Evolutionary conservation across 1,284 basidiomycete genomes (phyloP).

Genomic region (Fomitopsis pinicola): DNA sequence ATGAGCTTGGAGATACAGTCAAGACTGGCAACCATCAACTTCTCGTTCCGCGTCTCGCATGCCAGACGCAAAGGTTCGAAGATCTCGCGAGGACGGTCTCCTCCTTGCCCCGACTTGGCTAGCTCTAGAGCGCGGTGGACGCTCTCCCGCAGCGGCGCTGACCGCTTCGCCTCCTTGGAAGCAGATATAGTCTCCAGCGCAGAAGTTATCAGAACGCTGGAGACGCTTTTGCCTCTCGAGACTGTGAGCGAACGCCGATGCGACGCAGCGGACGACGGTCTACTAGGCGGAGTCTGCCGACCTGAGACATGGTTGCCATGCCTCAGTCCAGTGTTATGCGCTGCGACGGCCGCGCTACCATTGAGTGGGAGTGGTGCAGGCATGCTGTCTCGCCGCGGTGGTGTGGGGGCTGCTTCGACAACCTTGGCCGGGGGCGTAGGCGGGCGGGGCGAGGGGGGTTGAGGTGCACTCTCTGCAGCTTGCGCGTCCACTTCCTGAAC

Average conservation of each 20-base stretch:
- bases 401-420: slow-evolving; percentile 11
- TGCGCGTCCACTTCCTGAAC: not conserved
- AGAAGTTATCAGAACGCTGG: slow-evolving; percentile 77
- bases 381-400: slow-evolving; percentile 20
- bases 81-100: slow-evolving; percentile 76
- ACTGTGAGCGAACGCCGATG: slow-evolving; percentile 67
- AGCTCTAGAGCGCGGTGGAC: slow-evolving; percentile 82
- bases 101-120: slow-evolving; percentile 67
- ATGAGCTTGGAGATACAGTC: slow-evolving; percentile 96
- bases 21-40: slow-evolving; percentile 90
- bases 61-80: slow-evolving; percentile 91
- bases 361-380: slow-evolving; percentile 13
- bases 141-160: slow-evolving; percentile 75
- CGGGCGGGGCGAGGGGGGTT: slow-evolving; percentile 10
- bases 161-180: slow-evolving; percentile 88
- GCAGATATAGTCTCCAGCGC: slow-evolving; percentile 85
- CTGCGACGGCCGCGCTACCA: slow-evolving; percentile 10
- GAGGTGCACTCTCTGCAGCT: not conserved
- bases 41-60: slow-evolving; percentile 89
- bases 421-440: slow-evolving; percentile 26
- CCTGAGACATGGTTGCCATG: slow-evolving; percentile 14
- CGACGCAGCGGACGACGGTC: slow-evolving; percentile 19
- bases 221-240: slow-evolving; percentile 67
- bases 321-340: slow-evolving; percentile 11
- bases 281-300: slow-evolving; percentile 10